Evolutionary conservation across 805 yeast species (phyloP), one percentile per base, ranked within the genome.

Genomic region (Candida xyloterini): DNA sequence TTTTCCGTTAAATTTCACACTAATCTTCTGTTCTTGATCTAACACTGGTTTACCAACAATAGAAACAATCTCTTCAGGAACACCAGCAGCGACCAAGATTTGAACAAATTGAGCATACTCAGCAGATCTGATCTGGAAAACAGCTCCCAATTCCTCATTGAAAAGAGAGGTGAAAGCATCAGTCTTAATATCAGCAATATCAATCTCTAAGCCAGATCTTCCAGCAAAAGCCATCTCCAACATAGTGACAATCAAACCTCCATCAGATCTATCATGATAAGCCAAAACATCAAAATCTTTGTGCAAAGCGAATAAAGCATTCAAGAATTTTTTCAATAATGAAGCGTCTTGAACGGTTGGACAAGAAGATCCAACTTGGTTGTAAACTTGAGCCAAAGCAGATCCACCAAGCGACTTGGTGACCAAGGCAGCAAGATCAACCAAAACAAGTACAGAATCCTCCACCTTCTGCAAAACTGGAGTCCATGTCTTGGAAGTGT

Each of bases 201-300:
- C 60, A 39, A 90, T 66, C 37, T 79, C 74, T 42, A 90, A 60
- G 48, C 99, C 99, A 38, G 79, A 76, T 68, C 97, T 81, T 23
- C 91, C 90, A 31, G 98, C 96, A 67, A 93, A 93, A 0, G 96
- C 95, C 98, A 93, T 93, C 69, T 93, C 99, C 30, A 84, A 67
- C 32, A 86, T 69, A 8, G 98, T 81, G 30, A 84, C 81, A 43
- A 90, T 68, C 57, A 91, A 71, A 59, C 99, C 99, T 74, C 99
- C 99, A 63, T 93, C 99, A 15, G 96, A 86, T 56, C 91, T 74
- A 64, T 93, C 99, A 60, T 93, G 99, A 68, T 93, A 93, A 4
- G 97, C 85, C 58, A 81, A 72, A 10, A 93, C 90, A 35, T 76
- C 72, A 30, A 74, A 67, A 25, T 60, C 50, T 53, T 76, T 71